Evolutionary conservation across 805 yeast species (phyloP), one percentile per base, ranked within the genome.

Genomic region (Candida ulmi): DNA sequence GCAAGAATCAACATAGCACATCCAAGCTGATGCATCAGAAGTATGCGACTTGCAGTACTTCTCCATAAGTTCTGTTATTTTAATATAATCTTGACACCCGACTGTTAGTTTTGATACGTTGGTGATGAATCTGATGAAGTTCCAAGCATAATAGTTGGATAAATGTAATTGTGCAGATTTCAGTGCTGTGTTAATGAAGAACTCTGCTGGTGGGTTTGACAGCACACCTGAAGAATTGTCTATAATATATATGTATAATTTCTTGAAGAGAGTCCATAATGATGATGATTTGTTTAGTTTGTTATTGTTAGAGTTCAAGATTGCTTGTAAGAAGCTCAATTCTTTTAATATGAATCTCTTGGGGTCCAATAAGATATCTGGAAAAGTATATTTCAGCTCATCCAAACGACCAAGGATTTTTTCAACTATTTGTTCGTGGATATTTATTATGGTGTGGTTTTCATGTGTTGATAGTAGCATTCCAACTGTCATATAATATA

Each of bases 91-190:
- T 3, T 8, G 16, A 17, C 40, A 34, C 3, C 29, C 17, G 1
- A 37, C 11, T 18, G 21, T 18, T 1, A 37, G 24, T 8, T 52
- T 39, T 1, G 52, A 36, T 9, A 50, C 38, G 40, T 61, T 63
- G 23, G 47, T 53, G 12, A 51, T 39, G 60, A 66, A 65, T 23
- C 59, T 50, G 9, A 56, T 35, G n/a, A 65, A 55, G 38, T 60
- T 57, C 69, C 71, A 67, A 7, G 69, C 58, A 39, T 67, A 67
- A 38, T 65, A 67, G 39, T 66, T 67, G 0, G 66, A 54, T 16
- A 51, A 45, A 42, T 67, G 72, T 5, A 51, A 37, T 9, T 43
- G 42, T 1, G 61, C 68, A 1, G 70, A 57, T 6, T 32, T 33
- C 2, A 57, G 17, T 11, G 60, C 50, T 0, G 58, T 47, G 1